Percentiles rank a stretch among this genome's conserved stretches.
Evolutionary conservation across 1,284 basidiomycete species (phyloP).

Genomic region (Veloboletus limbatus): DNA sequence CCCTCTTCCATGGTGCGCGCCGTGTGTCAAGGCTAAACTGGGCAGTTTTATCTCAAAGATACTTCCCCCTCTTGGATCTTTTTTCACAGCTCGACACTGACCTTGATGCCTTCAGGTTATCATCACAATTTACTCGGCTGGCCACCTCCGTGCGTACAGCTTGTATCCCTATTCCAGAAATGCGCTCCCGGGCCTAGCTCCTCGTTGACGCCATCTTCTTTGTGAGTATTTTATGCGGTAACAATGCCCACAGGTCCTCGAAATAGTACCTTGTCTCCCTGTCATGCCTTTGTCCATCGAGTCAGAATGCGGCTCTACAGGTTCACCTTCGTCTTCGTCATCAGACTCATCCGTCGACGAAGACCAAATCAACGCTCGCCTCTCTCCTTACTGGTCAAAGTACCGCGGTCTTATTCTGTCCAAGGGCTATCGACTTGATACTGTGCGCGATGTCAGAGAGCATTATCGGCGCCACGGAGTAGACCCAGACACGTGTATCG

Average conservation of each 20-base stretch:
- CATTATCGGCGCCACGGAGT: conserved; percentile 21
- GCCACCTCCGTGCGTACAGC: not conserved
- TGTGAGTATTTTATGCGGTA: conserved; percentile 14
- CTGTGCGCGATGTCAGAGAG: conserved; percentile 56
- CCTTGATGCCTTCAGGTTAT: no score
- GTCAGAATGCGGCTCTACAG: conserved; percentile 31
- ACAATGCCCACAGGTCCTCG: conserved; percentile 2
- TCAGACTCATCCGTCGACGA: conserved; percentile 56
- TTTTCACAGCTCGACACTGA: conserved; percentile 7
- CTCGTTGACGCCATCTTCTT: not conserved
- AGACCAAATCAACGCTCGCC: conserved; percentile 56
- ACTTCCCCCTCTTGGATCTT: conserved; percentile 5
- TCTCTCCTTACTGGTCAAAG: conserved; percentile 57
- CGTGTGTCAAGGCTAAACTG: conserved; percentile 10
- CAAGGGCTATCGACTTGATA: conserved; percentile 63
- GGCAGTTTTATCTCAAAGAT: conserved; percentile 18
- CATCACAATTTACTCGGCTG: not conserved
- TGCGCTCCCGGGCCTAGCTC: not conserved
- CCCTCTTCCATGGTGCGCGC: conserved; percentile 64
- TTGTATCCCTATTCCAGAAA: conserved; percentile 4
- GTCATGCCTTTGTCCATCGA: conserved; percentile 27
- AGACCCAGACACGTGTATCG: conserved; percentile 7
- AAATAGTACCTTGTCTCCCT: not conserved
- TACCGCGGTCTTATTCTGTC: conserved; percentile 48
- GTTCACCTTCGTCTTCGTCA: conserved; percentile 37